A percentile compares a stretch with the other conserved stretches of the same genome.
Conservation (phyloP, 148 eudicot genomes). For the Polygonum maritimum region DNA sequence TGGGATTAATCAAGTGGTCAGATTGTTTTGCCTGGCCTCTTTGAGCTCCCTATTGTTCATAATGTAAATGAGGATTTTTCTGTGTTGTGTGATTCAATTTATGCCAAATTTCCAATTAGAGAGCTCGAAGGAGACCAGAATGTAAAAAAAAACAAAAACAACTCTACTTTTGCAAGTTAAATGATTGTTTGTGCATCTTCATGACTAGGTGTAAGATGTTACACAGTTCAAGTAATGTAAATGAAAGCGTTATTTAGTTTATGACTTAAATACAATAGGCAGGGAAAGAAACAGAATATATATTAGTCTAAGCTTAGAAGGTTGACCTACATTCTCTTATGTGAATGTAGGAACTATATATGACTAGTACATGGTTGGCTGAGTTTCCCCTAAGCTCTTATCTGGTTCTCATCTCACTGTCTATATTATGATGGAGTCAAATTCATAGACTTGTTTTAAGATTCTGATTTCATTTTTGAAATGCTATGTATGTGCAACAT, state of each 20-base stretch:
- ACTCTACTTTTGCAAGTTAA: neutral
- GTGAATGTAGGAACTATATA: no score
- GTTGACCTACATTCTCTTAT: no score
- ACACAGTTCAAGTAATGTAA: neutral
- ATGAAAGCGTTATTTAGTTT: neutral
- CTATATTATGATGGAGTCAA: no score
- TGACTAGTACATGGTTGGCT: neutral
- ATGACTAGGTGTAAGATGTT: neutral
- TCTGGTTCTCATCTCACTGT: neutral
- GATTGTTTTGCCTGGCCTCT: neutral
- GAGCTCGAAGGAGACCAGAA: neutral
- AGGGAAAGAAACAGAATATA: no score
- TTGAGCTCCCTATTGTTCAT: neutral
- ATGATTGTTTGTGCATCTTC: neutral
- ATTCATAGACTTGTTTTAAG: no score
- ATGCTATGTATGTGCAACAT: no score
- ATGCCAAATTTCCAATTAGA: neutral
- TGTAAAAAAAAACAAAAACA: neutral
- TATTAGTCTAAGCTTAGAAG: no score
- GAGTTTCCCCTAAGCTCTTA: neutral
- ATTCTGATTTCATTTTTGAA: no score
- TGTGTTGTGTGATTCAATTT: neutral
- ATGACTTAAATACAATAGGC: no score
- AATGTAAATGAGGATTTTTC: neutral
- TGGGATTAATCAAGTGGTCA: neutral